Evolutionary conservation across 78 protist genomes (phyloP).

Genomic region (Chrysochromulina parva): DNA sequence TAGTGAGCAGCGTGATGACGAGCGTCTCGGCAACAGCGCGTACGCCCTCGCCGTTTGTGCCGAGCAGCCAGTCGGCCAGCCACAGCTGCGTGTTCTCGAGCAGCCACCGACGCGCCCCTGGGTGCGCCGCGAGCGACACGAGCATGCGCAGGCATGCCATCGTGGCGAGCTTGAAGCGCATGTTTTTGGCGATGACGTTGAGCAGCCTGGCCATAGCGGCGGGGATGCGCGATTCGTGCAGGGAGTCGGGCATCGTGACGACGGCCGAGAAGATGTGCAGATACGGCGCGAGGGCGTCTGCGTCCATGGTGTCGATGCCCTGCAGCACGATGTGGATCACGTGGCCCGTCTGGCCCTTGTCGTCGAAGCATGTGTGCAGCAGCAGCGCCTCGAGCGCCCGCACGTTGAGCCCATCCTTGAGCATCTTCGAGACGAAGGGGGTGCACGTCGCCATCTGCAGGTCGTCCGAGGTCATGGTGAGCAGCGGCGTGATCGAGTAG

Average conservation of each 20-base stretch:
- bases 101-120: neutral
- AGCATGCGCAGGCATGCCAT: neutral
- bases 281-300: neutral
- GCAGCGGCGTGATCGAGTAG: neutral
- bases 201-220: neutral
- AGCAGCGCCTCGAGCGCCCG: neutral
- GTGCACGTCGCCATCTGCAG: neutral
- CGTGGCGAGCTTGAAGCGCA: slow-evolving; percentile 1
- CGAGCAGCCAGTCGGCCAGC: neutral
- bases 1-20: too few relatives aligned
- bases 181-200: neutral
- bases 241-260: neutral
- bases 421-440: neutral
- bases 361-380: neutral
- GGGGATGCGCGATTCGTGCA: neutral
- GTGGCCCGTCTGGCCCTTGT: too few relatives aligned
- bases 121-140: too few relatives aligned
- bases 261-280: neutral
- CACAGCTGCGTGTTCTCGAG: neutral
- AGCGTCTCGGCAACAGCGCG: neutral
- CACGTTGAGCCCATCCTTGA: neutral
- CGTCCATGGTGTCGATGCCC: slow-evolving; percentile 4
- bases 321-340: neutral
- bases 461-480: neutral
- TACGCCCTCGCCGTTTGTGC: neutral